phyloP scores from a whole-genome alignment of 2,329 filamentous ascomycete genomes.

The Calonectria fujianensis region DNA sequence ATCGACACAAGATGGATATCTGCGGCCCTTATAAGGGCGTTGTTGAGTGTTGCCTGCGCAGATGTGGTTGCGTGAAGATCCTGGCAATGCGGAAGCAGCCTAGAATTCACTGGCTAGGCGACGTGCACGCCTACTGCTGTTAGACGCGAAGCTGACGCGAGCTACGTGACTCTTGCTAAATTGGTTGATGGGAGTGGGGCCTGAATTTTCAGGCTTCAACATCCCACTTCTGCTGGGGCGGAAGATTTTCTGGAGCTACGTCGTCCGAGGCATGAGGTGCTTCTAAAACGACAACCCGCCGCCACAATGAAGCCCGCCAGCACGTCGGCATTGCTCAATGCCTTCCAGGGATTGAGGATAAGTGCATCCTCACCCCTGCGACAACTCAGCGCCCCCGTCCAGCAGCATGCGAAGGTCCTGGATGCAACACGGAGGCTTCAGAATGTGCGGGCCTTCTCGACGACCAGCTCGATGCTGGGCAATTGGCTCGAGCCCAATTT shows the following conservation, averaged over 20 bases:
- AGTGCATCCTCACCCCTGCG: conserved; percentile 63
- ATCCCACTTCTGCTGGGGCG: conserved; percentile 39
- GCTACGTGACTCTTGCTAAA: conserved; percentile 63
- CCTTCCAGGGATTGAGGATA: conserved; percentile 71
- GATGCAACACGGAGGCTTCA: conserved; percentile 61
- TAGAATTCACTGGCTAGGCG: conserved; percentile 54
- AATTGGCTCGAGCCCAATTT: conserved; percentile 90
- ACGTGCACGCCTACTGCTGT: conserved; percentile 59
- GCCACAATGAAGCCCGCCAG: conserved; percentile 68
- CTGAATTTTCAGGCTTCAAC: conserved; percentile 50
- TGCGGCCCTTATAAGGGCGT: conserved; percentile 49
- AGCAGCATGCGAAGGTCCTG: conserved; percentile 55
- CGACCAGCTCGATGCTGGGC: conserved; percentile 74
- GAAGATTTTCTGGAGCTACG: conserved; percentile 60
- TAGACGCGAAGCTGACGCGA: conserved; percentile 69
- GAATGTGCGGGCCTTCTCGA: conserved; percentile 82
- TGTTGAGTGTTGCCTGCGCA: conserved; percentile 49
- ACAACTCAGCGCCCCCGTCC: conserved; percentile 60
- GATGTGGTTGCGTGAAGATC: conserved; percentile 45
- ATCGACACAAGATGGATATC: conserved; percentile 27
- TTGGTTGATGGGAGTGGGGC: conserved; percentile 45
- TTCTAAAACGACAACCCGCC: conserved; percentile 50
- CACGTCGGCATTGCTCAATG: conserved; percentile 68
- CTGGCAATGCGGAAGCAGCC: conserved; percentile 53
- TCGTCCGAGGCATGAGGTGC: conserved; percentile 51